These are phyloP conservation scores for Veloboletus limbatus DNA, from an alignment of 1,284 basidiomycete genomes.

Conservation along the genomic window DNA sequence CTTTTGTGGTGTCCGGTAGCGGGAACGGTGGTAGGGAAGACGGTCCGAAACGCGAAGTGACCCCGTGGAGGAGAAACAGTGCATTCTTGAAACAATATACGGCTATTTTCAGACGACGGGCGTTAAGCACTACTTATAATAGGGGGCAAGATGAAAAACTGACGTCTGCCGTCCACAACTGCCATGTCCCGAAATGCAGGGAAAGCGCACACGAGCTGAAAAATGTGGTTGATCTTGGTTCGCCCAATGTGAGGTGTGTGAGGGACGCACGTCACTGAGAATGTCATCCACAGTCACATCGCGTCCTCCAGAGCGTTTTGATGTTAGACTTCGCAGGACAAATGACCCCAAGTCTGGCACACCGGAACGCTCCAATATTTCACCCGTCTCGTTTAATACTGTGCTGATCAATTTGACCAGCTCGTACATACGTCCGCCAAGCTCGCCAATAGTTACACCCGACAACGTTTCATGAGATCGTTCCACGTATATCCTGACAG, in stretches of 20 bases:
- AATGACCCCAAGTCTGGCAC: slow-evolving; percentile 74
- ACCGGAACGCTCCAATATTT: slow-evolving; percentile 55
- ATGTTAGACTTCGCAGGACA: slow-evolving; percentile 61
- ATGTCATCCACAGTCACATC: slow-evolving; percentile 53
- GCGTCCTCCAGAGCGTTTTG: slow-evolving; percentile 36
- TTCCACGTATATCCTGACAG: slow-evolving; percentile 68
- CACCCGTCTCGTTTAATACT: slow-evolving; percentile 73
- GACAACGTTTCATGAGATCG: slow-evolving; percentile 65
- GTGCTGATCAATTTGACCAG: slow-evolving; percentile 64
- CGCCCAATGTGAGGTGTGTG: slow-evolving; percentile 4
- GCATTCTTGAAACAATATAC: slow-evolving; percentile 90
- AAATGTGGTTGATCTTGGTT: slow-evolving; percentile 10
- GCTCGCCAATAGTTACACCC: slow-evolving; percentile 71
- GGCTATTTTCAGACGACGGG: slow-evolving; percentile 39
- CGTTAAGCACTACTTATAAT: slow-evolving; percentile 5
- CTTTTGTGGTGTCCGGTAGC: slow-evolving; percentile 52
- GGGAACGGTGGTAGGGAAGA: slow-evolving; percentile 53
- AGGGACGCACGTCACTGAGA: slow-evolving; percentile 55
- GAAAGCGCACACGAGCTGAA: slow-evolving; percentile 67
- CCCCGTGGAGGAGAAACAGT: slow-evolving; percentile 73
- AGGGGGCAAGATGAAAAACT: slow-evolving; percentile 30
- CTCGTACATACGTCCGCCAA: slow-evolving; percentile 72
- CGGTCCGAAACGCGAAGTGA: slow-evolving; percentile 61
- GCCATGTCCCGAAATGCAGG: slow-evolving; percentile 78
- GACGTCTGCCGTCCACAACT: slow-evolving; percentile 59